These are phyloP conservation scores for Ophiosphaerella narmari DNA, from an alignment of 2,329 filamentous ascomycete genomes.

Conservation along the genomic window DNA sequence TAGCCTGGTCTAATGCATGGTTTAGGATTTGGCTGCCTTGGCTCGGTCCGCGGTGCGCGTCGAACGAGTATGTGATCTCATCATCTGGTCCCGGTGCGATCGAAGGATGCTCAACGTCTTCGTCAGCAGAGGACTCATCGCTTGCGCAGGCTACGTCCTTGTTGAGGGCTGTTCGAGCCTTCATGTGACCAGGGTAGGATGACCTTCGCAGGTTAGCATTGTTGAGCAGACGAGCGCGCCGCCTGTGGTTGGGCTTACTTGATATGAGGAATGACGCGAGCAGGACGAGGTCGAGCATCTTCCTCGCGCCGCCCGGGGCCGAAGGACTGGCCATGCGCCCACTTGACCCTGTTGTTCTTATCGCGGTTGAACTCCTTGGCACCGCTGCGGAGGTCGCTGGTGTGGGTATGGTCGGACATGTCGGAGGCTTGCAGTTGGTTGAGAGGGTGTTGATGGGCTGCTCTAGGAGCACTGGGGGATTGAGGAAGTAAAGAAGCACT, in stretches of 20 bases:
- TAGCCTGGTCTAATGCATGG: conserved; percentile 60
- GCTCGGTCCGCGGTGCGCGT: conserved; percentile 54
- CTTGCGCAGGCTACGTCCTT: conserved; percentile 51
- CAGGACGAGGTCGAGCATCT: conserved; percentile 43
- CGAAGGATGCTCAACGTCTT: conserved; percentile 51
- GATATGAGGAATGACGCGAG: conserved; percentile 33
- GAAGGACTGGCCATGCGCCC: conserved; percentile 52
- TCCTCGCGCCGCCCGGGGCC: conserved; percentile 45
- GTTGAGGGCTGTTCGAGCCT: conserved; percentile 44
- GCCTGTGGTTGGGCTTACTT: conserved; percentile 30
- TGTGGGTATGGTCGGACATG: conserved; percentile 56
- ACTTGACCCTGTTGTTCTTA: conserved; percentile 57
- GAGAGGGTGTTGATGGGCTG: conserved; percentile 11
- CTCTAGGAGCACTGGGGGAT: neutral
- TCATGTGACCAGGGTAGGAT: conserved; percentile 32
- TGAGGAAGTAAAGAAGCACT: conserved; percentile 8
- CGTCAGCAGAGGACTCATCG: conserved; percentile 51
- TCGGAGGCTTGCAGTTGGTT: conserved; percentile 17
- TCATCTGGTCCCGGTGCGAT: conserved; percentile 52
- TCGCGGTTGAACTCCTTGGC: conserved; percentile 59
- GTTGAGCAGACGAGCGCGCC: neutral
- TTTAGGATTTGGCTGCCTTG: conserved; percentile 63
- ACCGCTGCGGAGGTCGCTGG: conserved; percentile 59
- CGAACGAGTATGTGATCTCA: conserved; percentile 60
- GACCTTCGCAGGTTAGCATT: conserved; percentile 26